Conservation (phyloP, 1,284 basidiomycete genomes). For the Tilletia horrida region DNA sequence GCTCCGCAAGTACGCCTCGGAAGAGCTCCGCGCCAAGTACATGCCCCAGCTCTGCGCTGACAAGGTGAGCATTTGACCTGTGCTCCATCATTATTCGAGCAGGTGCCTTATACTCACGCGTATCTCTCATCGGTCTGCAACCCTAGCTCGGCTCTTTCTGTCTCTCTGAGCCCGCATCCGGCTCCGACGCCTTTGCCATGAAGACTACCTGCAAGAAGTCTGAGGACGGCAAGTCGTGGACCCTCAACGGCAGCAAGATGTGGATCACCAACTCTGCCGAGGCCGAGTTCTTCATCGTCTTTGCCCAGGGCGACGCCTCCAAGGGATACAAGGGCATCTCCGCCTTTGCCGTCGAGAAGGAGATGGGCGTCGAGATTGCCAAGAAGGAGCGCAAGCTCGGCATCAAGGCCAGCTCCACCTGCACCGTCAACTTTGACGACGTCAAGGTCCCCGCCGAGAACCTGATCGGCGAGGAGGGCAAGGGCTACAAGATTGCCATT, state of each 20-base stretch:
- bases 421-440: slow-evolving; percentile 93
- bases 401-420: slow-evolving; percentile 94
- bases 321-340: slow-evolving; percentile 99
- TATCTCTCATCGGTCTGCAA: no score
- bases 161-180: slow-evolving; percentile 84
- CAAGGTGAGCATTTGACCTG: slow-evolving; percentile 61
- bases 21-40: slow-evolving; percentile 83
- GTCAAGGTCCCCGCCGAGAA: slow-evolving; percentile 87
- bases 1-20: slow-evolving; percentile 77
- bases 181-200: slow-evolving; percentile 94
- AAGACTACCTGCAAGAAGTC: slow-evolving; percentile 87
- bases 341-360: slow-evolving; percentile 91
- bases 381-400: slow-evolving; percentile 99
- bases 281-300: slow-evolving; percentile 80
- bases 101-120: no score
- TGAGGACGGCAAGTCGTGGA: slow-evolving; percentile 65
- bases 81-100: background rate
- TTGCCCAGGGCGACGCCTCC: slow-evolving; percentile 89
- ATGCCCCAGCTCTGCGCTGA: slow-evolving; percentile 75
- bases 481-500: slow-evolving; percentile 93
- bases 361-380: slow-evolving; percentile 93
- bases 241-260: slow-evolving; percentile 95
- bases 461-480: slow-evolving; percentile 85
- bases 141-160: slow-evolving; percentile 91
- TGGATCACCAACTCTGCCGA: slow-evolving; percentile 99